Percentiles rank a stretch among this genome's conserved stretches.
phyloP scores from a whole-genome alignment of 768 basidiomycete genomes.

The Cantharellus anzutake region DNA sequence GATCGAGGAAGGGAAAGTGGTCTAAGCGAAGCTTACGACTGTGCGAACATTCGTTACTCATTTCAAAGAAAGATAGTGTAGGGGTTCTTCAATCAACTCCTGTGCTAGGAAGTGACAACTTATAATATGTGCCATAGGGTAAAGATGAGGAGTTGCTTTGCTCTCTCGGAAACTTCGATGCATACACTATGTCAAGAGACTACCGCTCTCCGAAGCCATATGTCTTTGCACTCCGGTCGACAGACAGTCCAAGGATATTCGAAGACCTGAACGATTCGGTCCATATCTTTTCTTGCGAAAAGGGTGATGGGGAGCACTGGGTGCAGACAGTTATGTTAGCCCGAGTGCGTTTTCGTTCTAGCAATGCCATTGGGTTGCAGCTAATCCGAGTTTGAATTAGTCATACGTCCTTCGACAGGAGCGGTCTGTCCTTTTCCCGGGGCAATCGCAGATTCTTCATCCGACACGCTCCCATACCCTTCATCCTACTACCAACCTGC shows the following conservation, averaged over 20 bases:
- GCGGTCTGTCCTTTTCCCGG: constrained; percentile 38
- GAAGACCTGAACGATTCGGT: constrained; percentile 78
- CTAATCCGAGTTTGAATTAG: constrained; percentile 19
- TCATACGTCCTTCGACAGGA: constrained; percentile 75
- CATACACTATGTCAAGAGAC: constrained; percentile 55
- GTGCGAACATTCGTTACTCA: constrained; percentile 66
- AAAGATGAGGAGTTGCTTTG: constrained; percentile 74
- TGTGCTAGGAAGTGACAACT: neutral
- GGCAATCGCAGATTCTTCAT: neutral
- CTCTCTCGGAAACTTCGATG: constrained; percentile 76
- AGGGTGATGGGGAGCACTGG: constrained; percentile 58
- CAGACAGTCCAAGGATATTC: constrained; percentile 69
- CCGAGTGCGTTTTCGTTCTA: constrained; percentile 33
- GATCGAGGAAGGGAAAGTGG: constrained; percentile 89
- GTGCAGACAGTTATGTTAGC: constrained; percentile 64
- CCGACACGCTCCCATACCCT: neutral
- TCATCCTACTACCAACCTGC: neutral
- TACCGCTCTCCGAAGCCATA: constrained; percentile 73
- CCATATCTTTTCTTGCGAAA: constrained; percentile 65
- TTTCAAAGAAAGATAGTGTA: constrained; percentile 82
- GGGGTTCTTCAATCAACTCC: constrained; percentile 12
- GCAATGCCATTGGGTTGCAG: neutral
- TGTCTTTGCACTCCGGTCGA: constrained; percentile 74
- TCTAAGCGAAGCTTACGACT: constrained; percentile 78
- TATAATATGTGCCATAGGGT: constrained; percentile 28